A percentile compares a stretch with the other conserved stretches of the same genome.
Conservation (phyloP, 1,139 yeast genomes). For the Debaryomyces nepalensis region DNA sequence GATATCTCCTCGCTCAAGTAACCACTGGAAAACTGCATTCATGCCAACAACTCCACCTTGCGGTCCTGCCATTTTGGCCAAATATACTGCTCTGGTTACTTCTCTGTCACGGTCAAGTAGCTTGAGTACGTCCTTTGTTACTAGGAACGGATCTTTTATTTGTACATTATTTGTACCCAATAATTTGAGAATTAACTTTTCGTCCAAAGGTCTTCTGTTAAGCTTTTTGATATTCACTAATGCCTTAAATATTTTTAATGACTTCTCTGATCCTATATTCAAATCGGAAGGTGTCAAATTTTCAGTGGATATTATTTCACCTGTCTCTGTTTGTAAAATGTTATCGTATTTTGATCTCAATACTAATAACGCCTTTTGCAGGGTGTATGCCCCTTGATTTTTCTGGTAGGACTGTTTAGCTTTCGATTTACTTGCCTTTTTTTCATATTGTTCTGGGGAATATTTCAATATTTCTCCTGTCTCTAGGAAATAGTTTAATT, state of each 20-base stretch:
- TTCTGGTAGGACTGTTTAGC: constrained; percentile 5
- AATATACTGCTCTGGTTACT: constrained; percentile 54
- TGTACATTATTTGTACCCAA: constrained; percentile 63
- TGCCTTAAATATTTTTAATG: constrained; percentile 35
- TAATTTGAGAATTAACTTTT: constrained; percentile 50
- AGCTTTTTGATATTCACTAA: constrained; percentile 31
- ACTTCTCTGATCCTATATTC: constrained; percentile 24
- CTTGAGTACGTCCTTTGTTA: constrained; percentile 55
- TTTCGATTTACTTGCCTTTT: constrained; percentile 13
- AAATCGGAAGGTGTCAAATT: constrained; percentile 29
- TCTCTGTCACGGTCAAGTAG: constrained; percentile 53
- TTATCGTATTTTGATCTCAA: constrained; percentile 18
- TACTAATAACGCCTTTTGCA: constrained; percentile 30
- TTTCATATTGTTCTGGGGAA: constrained; percentile 23
- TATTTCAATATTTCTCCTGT: constrained; percentile 32
- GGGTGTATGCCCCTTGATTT: constrained; percentile 18
- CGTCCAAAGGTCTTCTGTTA: constrained; percentile 39
- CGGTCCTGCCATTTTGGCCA: constrained; percentile 52
- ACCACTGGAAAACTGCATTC: constrained; percentile 60
- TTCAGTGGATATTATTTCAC: constrained; percentile 24
- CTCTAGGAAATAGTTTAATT: constrained; percentile 32
- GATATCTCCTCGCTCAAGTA: constrained; percentile 45
- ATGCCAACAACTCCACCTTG: constrained; percentile 59
- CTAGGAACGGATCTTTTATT: constrained; percentile 57
- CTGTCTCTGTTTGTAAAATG: constrained; percentile 26